Conservation (phyloP, 768 basidiomycete genomes). For the Phaeotremella fagi region DNA sequence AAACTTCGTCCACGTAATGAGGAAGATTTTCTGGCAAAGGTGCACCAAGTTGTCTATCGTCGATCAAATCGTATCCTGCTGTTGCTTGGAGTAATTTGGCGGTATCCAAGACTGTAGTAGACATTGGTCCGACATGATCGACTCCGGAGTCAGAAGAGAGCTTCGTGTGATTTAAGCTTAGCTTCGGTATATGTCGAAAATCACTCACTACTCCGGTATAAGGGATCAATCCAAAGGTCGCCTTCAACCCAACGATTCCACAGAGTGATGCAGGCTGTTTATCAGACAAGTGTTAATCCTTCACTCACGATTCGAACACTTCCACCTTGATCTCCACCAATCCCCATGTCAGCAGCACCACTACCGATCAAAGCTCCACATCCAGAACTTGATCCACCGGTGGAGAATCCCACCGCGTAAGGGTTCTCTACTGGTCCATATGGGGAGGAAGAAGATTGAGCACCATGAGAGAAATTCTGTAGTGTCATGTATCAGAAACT, state of each 20-base stretch:
- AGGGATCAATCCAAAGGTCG: slow-evolving; percentile 53
- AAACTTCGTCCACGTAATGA: no score
- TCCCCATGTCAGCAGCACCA: slow-evolving; percentile 50
- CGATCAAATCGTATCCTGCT: slow-evolving; percentile 52
- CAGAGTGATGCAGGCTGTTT: no score
- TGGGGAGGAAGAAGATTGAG: slow-evolving; percentile 13
- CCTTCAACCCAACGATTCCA: slow-evolving; percentile 53
- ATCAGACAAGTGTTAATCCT: no score
- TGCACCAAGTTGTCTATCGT: no score
- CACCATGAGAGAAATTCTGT: not conserved
- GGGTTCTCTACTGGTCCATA: slow-evolving; percentile 52
- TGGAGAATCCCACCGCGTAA: slow-evolving; percentile 50
- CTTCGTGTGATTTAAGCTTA: no score
- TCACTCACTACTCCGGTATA: slow-evolving; percentile 54
- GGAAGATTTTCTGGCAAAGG: no score
- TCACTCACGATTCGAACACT: slow-evolving; percentile 43
- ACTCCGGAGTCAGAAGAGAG: not conserved
- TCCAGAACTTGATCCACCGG: slow-evolving; percentile 52
- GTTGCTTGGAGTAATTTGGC: slow-evolving; percentile 51
- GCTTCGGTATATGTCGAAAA: no score
- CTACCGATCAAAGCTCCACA: slow-evolving; percentile 50
- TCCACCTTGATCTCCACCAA: slow-evolving; percentile 54
- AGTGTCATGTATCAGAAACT: no score
- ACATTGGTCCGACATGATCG: slow-evolving; percentile 33
- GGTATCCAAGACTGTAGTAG: slow-evolving; percentile 48